These are phyloP conservation scores for Sporisorium reilianum DNA, from an alignment of 1,284 basidiomycete genomes.

Conservation along the genomic window DNA sequence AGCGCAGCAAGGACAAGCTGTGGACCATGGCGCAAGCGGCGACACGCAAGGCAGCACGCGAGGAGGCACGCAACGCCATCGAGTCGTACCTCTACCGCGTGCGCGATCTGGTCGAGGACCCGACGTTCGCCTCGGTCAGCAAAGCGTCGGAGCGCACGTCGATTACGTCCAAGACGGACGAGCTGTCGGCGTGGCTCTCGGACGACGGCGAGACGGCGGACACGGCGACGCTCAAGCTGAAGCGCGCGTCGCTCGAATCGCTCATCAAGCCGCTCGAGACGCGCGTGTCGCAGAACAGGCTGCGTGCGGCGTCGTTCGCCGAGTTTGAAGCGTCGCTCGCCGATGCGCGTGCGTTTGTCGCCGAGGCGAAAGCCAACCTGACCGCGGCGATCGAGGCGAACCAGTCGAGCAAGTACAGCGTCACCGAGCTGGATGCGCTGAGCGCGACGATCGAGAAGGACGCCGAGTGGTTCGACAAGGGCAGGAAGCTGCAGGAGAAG, in stretches of 20 bases:
- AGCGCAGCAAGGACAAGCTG: slow-evolving; percentile 60
- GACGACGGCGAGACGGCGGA: slow-evolving; percentile 87
- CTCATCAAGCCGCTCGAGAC: slow-evolving; percentile 84
- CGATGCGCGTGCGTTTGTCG: slow-evolving; percentile 79
- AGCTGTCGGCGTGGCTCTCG: slow-evolving; percentile 83
- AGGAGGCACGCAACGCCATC: slow-evolving; percentile 90
- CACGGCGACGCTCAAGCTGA: slow-evolving; percentile 53
- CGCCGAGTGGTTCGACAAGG: slow-evolving; percentile 65
- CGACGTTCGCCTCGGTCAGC: slow-evolving; percentile 80
- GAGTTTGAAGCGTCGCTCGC: slow-evolving; percentile 77
- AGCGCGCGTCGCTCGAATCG: slow-evolving; percentile 78
- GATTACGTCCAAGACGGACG: slow-evolving; percentile 77
- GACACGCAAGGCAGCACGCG: slow-evolving; percentile 79
- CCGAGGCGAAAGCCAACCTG: slow-evolving; percentile 78
- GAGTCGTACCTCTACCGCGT: slow-evolving; percentile 92
- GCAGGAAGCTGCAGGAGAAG: slow-evolving; percentile 56
- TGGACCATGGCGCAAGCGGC: slow-evolving; percentile 79
- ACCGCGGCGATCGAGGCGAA: slow-evolving; percentile 73
- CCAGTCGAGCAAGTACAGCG: slow-evolving; percentile 62
- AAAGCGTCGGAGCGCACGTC: slow-evolving; percentile 77
- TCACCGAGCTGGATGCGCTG: slow-evolving; percentile 65
- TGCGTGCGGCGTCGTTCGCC: slow-evolving; percentile 75
- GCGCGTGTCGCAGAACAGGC: slow-evolving; percentile 86
- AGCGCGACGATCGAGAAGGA: slow-evolving; percentile 57
- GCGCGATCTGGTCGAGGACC: slow-evolving; percentile 81